Evolutionary conservation across 2,329 filamentous ascomycete species (phyloP), one percentile per base, ranked within the genome.

Genomic region (Pseudophaeomoniella oleicola): DNA sequence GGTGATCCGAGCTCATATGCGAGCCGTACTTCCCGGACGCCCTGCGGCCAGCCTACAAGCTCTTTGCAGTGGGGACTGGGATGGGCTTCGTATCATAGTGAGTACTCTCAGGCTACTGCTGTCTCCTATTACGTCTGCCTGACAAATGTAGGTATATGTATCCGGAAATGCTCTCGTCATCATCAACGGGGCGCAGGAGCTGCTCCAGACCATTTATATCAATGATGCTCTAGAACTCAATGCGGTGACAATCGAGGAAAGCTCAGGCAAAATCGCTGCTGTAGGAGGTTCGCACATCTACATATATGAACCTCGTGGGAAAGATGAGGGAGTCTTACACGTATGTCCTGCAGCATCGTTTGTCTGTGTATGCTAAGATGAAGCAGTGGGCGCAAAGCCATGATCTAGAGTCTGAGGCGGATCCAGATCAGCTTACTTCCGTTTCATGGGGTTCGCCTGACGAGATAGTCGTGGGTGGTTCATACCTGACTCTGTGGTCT

Each of bases 141-240:
- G 30, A 37, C 35, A 16, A 3, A 9, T 32, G 18, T 50, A 92
- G 84, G 75, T 76, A 36, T 98, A 96, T 60, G 81, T 94, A 46
- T 90, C 83, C 41, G 88, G 88, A 50, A 82, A 80, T 58, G 84
- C 84, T 42, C 74, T 96, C 45, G 75, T 90, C 37, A 78, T 98
- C 49, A 75, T 96, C 47, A 72, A 75, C 51, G 80, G 76, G 35
- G 72, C 82, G 36, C 69, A 78, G 42, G 72, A 72, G 37, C 73
- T 94, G 44, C 60, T 94, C 19, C 90, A 98, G 58, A 94, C 87
- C 3, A 80, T 93, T 46, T 93, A 94, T 62, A 78, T 90, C 51
- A 81, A 92, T 50, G 75, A 83, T 45, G 64, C 69, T 30, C 42
- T 64, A 12, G 67, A 75, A 16, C 67, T 96, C 17, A 72, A 85